Evolutionary conservation across 1,284 basidiomycete genomes (phyloP).

Genomic region (Fomitiporia mediterranea): DNA sequence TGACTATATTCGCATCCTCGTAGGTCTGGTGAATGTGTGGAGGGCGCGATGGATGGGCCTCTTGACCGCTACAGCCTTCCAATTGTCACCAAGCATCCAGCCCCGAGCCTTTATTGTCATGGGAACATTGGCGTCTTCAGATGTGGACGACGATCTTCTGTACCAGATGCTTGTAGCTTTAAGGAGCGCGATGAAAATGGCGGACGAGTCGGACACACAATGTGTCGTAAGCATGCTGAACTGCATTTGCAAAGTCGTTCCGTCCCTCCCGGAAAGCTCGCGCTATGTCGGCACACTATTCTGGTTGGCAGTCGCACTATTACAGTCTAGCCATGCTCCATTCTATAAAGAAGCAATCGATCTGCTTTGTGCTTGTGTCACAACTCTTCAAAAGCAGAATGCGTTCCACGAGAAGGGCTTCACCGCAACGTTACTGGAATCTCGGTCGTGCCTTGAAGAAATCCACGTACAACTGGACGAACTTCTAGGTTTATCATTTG

Average conservation of each 20-base stretch:
- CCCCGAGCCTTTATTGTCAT: constrained; percentile 86
- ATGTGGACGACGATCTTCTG: constrained; percentile 83
- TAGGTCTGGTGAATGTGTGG: constrained; percentile 89
- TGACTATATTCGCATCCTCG: background rate
- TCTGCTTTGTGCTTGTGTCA: constrained; percentile 62
- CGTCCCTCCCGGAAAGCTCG: constrained; percentile 62
- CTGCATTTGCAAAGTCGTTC: constrained; percentile 75
- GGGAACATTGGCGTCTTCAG: constrained; percentile 72
- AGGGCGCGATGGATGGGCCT: constrained; percentile 91
- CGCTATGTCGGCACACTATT: constrained; percentile 74
- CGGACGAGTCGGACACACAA: constrained; percentile 66
- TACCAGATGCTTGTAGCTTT: constrained; percentile 88
- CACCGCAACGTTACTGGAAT: constrained; percentile 58
- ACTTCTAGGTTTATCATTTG: constrained; percentile 72
- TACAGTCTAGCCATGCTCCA: constrained; percentile 71
- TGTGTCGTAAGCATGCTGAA: constrained; percentile 83
- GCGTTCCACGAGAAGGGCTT: constrained; percentile 53
- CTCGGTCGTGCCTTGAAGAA: constrained; percentile 61
- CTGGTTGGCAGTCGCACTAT: constrained; percentile 80
- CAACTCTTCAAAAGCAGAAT: constrained; percentile 59
- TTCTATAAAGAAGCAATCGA: constrained; percentile 70
- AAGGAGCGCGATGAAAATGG: constrained; percentile 57
- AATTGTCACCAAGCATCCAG: constrained; percentile 86
- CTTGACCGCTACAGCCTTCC: constrained; percentile 90
- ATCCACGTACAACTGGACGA: constrained; percentile 70